These are phyloP conservation scores for Triglochin maritima DNA, from an alignment of 106 monocot genomes.

Conservation along the genomic window DNA sequence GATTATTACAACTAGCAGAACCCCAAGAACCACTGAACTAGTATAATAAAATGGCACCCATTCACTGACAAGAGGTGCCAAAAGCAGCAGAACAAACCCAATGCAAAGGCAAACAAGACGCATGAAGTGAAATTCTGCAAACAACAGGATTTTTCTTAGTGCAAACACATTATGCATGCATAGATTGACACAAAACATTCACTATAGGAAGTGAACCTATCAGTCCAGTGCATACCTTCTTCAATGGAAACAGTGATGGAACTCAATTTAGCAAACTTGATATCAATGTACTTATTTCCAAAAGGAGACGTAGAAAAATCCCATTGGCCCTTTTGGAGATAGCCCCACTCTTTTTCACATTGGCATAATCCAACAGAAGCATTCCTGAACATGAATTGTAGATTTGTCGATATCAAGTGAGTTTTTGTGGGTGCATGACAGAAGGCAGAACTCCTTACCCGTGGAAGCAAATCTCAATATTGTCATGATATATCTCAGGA, in stretches of 20 bases:
- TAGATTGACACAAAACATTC: too few relatives aligned
- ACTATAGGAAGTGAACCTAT: too few relatives aligned
- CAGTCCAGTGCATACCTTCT: slow-evolving; percentile 36
- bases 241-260: slow-evolving; percentile 39
- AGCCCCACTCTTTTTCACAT: slow-evolving; percentile 60
- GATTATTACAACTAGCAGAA: slow-evolving; percentile 76
- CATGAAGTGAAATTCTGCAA: slow-evolving; percentile 81
- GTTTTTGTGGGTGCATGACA: not conserved
- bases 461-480: slow-evolving; percentile 62
- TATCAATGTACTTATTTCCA: slow-evolving; percentile 56
- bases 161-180: too few relatives aligned
- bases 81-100: slow-evolving; percentile 57
- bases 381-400: slow-evolving; percentile 37
- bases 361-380: slow-evolving; percentile 54
- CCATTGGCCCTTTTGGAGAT: slow-evolving; percentile 60
- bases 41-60: slow-evolving; percentile 97
- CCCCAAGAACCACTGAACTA: slow-evolving; percentile 81
- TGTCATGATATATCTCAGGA: slow-evolving; percentile 43
- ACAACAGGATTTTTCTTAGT: too few relatives aligned
- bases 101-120: slow-evolving; percentile 71
- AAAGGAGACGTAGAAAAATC: slow-evolving; percentile 55
- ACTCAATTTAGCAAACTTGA: slow-evolving; percentile 32
- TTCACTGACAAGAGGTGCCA: slow-evolving; percentile 70
- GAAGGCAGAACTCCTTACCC: slow-evolving; percentile 32
- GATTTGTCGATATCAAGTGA: not conserved